These are phyloP conservation scores for Penicillium salamii DNA, from an alignment of 495 filamentous ascomycete genomes.

Conservation along the genomic window DNA sequence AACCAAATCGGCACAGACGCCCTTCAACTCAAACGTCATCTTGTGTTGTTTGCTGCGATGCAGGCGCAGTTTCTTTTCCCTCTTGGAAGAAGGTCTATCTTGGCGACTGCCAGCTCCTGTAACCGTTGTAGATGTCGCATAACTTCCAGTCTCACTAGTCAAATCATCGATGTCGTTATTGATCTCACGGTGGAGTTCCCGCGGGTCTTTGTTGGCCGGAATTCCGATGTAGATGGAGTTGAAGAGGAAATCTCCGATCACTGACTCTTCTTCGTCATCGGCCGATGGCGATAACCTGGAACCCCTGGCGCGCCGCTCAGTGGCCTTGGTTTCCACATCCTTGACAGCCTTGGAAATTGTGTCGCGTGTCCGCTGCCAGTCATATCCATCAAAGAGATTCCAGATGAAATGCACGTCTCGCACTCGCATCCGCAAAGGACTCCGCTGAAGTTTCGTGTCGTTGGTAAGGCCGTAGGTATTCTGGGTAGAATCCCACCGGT, in stretches of 20 bases:
- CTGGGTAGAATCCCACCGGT: conserved; percentile 73
- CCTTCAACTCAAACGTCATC: conserved; percentile 89
- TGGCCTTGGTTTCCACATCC: conserved; percentile 76
- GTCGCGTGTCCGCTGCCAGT: conserved; percentile 87
- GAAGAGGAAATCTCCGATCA: conserved; percentile 94
- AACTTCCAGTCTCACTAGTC: conserved; percentile 82
- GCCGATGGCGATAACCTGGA: conserved; percentile 44
- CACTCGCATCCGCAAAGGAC: conserved; percentile 73
- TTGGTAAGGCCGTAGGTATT: conserved; percentile 69
- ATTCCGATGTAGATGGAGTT: conserved; percentile 98
- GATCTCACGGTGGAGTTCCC: conserved; percentile 75
- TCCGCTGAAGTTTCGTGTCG: conserved; percentile 57
- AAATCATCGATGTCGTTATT: conserved; percentile 85
- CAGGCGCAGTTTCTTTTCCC: conserved; percentile 64
- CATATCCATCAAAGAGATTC: conserved; percentile 98
- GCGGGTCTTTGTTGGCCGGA: conserved; percentile 77
- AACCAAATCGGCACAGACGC: conserved; percentile 79
- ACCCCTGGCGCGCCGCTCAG: conserved; percentile 60
- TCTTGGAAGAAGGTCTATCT: conserved; percentile 42
- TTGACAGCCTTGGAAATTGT: conserved; percentile 82
- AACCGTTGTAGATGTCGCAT: conserved; percentile 66
- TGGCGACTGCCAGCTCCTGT: conserved; percentile 57
- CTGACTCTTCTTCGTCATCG: conserved; percentile 74
- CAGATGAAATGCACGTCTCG: conserved; percentile 91
- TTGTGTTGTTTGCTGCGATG: conserved; percentile 88